phyloP scores from a whole-genome alignment of 352 stramenopile genomes.

The Thalassiosira ordinaria region DNA sequence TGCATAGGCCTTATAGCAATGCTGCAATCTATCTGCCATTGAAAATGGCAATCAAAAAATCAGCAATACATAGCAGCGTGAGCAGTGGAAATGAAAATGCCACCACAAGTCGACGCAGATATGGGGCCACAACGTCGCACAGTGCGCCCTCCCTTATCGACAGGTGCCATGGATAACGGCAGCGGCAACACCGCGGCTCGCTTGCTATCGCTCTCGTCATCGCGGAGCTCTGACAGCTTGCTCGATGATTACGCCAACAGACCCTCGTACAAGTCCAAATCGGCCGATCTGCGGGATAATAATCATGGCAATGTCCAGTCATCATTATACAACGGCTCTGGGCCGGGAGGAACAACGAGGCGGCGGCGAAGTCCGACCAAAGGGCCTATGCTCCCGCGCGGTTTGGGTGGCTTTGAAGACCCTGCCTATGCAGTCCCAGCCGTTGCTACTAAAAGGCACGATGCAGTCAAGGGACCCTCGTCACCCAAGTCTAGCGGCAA shows the following conservation, averaged over 20 bases:
- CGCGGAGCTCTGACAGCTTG: not conserved
- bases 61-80: too few species aligned
- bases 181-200: not conserved
- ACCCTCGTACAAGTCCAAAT: not conserved
- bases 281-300: not conserved
- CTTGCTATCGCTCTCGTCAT: not conserved
- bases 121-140: not conserved
- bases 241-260: not conserved
- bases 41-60: too few species aligned
- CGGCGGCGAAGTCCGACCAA: too few species aligned
- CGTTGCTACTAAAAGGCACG: not conserved
- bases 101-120: not conserved
- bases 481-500: conserved; percentile 2
- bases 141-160: not conserved
- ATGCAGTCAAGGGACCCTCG: not conserved
- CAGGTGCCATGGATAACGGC: not conserved
- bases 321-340: too few species aligned
- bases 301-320: too few species aligned
- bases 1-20: too few species aligned
- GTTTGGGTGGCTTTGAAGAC: too few species aligned
- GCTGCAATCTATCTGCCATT: too few species aligned
- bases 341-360: too few species aligned
- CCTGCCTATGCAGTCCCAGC: too few species aligned
- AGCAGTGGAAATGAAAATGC: not conserved
- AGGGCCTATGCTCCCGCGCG: too few species aligned